A percentile compares a stretch with the other conserved stretches of the same genome.
These are phyloP conservation scores for Claviceps cyperi DNA, from an alignment of 2,329 filamentous ascomycete species.

Conservation along the genomic window DNA sequence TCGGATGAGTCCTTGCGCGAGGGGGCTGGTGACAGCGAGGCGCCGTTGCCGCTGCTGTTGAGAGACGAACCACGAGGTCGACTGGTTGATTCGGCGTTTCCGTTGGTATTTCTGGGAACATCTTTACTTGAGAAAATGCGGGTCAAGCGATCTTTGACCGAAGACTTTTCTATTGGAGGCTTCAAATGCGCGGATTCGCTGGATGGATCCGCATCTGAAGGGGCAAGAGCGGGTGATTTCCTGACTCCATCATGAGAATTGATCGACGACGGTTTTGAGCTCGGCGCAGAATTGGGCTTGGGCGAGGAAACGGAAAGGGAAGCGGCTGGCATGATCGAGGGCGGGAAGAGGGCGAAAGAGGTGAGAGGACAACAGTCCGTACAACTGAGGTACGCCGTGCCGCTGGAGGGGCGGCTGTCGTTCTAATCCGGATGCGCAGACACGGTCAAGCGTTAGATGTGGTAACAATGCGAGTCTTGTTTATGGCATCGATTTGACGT, in stretches of 20 bases:
- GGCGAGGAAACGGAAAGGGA: slow-evolving; percentile 2
- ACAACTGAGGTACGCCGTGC: slow-evolving; percentile 1
- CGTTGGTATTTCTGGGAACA: slow-evolving; percentile 19
- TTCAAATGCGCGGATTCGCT: slow-evolving; percentile 15
- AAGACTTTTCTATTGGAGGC: slow-evolving; percentile 36
- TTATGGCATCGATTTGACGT: neutral
- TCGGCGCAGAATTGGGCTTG: slow-evolving; percentile 5
- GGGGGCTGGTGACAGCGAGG: slow-evolving; percentile 21
- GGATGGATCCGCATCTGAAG: slow-evolving; percentile 23
- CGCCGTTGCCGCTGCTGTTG: slow-evolving; percentile 21
- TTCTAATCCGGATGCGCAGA: neutral
- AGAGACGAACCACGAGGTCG: slow-evolving; percentile 22
- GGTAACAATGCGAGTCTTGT: neutral
- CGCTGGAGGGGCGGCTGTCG: neutral
- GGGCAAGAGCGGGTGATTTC: slow-evolving; percentile 25
- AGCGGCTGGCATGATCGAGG: slow-evolving; percentile 3
- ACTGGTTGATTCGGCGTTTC: slow-evolving; percentile 19
- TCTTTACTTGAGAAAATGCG: slow-evolving; percentile 53
- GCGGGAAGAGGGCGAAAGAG: neutral
- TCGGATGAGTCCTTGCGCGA: slow-evolving; percentile 29
- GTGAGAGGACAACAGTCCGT: neutral
- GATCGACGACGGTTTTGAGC: slow-evolving; percentile 6
- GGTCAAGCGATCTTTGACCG: slow-evolving; percentile 49
- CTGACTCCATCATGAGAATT: slow-evolving; percentile 28
- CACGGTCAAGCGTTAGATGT: neutral